Conservation (phyloP, 352 stramenopile genomes). For the Phytophthora litchii region DNA sequence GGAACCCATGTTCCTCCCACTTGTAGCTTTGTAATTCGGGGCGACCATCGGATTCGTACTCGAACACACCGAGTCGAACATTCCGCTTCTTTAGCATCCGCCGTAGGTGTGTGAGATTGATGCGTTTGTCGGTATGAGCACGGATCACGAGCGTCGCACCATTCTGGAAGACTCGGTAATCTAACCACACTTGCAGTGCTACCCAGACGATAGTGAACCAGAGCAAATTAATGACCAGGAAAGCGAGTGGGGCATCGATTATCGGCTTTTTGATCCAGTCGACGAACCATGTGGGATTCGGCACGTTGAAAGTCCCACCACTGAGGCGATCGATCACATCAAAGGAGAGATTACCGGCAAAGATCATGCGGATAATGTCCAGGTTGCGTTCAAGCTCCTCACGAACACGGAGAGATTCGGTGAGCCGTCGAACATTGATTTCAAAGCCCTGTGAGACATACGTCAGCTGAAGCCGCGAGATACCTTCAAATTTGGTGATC, state of each 20-base stretch:
- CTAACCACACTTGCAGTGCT: constrained; percentile 51
- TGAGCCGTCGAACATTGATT: constrained; percentile 88
- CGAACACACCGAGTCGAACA: constrained; percentile 37
- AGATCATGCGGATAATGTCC: constrained; percentile 92
- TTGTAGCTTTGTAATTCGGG: constrained; percentile 81
- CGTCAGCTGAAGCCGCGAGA: constrained; percentile 90
- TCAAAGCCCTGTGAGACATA: constrained; percentile 89
- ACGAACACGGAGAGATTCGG: constrained; percentile 70
- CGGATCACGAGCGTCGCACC: constrained; percentile 91
- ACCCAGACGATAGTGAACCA: constrained; percentile 73
- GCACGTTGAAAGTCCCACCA: constrained; percentile 90
- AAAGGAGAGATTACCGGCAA: constrained; percentile 94
- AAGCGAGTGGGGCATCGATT: constrained; percentile 62
- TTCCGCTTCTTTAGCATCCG: constrained; percentile 46
- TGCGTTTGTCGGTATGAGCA: constrained; percentile 72
- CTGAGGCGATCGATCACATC: constrained; percentile 95
- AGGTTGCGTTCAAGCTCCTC: constrained; percentile 68
- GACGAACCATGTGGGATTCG: constrained; percentile 87
- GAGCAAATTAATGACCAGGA: constrained; percentile 83
- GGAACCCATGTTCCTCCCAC: constrained; percentile 85
- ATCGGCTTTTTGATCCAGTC: constrained; percentile 76
- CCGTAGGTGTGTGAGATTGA: constrained; percentile 53
- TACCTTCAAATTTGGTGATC: constrained; percentile 90
- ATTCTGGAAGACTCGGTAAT: constrained; percentile 53
- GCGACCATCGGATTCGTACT: constrained; percentile 42